Percentiles rank a stretch among this genome's conserved stretches.
phyloP scores from a whole-genome alignment of 2,329 filamentous ascomycete species.

The Colletotrichum camelliae region DNA sequence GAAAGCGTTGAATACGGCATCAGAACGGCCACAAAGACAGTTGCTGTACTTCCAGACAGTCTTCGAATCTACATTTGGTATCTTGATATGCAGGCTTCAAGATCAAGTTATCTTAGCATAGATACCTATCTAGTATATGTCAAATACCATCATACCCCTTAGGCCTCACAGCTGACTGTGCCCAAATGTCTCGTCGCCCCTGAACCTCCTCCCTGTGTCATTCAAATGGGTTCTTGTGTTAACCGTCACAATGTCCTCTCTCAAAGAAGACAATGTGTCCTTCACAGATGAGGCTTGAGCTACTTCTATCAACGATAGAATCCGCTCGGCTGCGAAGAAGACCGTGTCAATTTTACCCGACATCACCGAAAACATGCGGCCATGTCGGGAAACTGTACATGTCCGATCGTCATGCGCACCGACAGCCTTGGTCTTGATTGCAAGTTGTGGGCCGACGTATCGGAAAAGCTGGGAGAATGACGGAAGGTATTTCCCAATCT shows the following conservation, averaged over 20 bases:
- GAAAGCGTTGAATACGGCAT: too few species aligned
- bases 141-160: neutral
- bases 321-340: neutral
- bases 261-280: conserved; percentile 12
- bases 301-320: neutral
- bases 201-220: neutral
- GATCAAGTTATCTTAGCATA: too few species aligned
- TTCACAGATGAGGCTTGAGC: neutral
- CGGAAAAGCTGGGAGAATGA: neutral
- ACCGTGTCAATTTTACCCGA: neutral
- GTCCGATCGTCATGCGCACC: neutral
- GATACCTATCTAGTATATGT: too few species aligned
- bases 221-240: neutral
- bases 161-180: neutral
- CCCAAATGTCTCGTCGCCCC: neutral
- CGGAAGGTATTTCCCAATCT: neutral
- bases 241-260: neutral
- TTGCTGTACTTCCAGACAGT: too few species aligned
- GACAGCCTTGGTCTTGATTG: neutral
- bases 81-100: too few species aligned
- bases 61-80: too few species aligned
- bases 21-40: too few species aligned
- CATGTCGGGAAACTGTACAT: neutral
- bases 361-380: neutral
- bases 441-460: neutral